Evolutionary conservation across 805 yeast genomes (phyloP).

Genomic region (Candida mattraensis): DNA sequence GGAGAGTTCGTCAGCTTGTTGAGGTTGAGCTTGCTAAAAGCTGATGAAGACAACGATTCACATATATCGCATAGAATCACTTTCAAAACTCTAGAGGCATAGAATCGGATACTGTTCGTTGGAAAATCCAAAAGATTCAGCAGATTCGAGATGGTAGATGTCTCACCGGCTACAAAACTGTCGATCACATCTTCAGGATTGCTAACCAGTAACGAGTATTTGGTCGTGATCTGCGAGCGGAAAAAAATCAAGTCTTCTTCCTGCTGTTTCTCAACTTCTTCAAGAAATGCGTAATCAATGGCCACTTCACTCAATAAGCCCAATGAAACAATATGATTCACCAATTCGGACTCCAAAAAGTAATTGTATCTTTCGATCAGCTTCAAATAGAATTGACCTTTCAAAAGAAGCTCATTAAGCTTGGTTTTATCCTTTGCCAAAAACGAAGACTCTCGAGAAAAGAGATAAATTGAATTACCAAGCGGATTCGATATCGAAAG

Average conservation of each 20-base stretch:
- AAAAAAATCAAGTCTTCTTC: conserved; percentile 1
- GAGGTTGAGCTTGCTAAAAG: conserved; percentile 30
- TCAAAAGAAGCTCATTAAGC: conserved; percentile 2
- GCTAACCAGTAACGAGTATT: neutral
- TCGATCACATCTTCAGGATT: neutral
- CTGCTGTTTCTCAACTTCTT: conserved; percentile 1
- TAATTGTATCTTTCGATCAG: conserved; percentile 2
- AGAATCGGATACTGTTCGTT: conserved; percentile 3
- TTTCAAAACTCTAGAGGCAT: neutral
- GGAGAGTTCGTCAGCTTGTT: conserved; percentile 35
- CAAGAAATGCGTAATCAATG: conserved; percentile 5
- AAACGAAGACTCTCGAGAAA: neutral
- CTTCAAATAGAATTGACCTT: conserved; percentile 5
- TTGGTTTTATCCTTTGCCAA: neutral
- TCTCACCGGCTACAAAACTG: neutral
- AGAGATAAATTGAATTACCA: conserved; percentile 19
- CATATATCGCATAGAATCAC: conserved; percentile 9
- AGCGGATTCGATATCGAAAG: conserved; percentile 26
- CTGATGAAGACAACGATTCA: conserved; percentile 23
- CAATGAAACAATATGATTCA: too few species aligned
- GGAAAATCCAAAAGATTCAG: conserved; percentile 1
- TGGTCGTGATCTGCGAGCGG: conserved; percentile 1
- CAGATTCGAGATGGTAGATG: neutral
- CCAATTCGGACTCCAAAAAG: too few species aligned
- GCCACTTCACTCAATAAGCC: conserved; percentile 8